Conservation (phyloP, 73 alveolate genomes). For the Paramecium sexaurelia region DNA sequence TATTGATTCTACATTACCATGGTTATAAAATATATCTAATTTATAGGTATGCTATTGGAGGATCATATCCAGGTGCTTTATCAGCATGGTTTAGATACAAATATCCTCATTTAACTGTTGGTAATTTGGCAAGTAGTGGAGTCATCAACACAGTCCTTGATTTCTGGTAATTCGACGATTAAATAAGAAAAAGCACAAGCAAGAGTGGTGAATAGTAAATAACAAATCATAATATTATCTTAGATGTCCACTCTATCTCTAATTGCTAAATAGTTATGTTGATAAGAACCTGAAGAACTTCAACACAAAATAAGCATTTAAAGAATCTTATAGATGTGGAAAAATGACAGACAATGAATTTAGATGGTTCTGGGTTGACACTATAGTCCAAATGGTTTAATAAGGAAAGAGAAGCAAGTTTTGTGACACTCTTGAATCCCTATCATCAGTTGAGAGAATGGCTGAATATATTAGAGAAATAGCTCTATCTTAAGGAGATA, state of each 20-base stretch:
- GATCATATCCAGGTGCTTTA: slow-evolving; percentile 84
- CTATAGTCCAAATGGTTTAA: slow-evolving; percentile 71
- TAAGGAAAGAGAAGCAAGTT: slow-evolving; percentile 72
- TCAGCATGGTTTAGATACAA: slow-evolving; percentile 80
- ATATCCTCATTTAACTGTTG: slow-evolving; percentile 77
- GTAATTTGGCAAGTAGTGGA: slow-evolving; percentile 75
- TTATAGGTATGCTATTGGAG: slow-evolving; percentile 71
- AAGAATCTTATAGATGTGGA: slow-evolving; percentile 50
- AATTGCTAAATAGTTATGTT: slow-evolving; percentile 57
- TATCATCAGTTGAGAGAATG: slow-evolving; percentile 34
- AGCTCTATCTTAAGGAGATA: slow-evolving; percentile 61
- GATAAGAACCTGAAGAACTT: slow-evolving; percentile 55
- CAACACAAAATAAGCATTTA: slow-evolving; percentile 61
- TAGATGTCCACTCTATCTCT: slow-evolving; percentile 55
- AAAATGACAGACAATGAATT: slow-evolving; percentile 74
- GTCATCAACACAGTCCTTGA: slow-evolving; percentile 76
- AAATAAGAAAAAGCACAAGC: slow-evolving; percentile 54
- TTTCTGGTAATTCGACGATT: slow-evolving; percentile 72
- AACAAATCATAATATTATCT: not conserved
- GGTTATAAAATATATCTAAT: not conserved
- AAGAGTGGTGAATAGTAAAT: slow-evolving; percentile 67
- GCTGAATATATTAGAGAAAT: slow-evolving; percentile 51
- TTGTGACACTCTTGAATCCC: slow-evolving; percentile 60
- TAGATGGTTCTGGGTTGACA: slow-evolving; percentile 74
- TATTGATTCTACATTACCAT: slow-evolving; percentile 64